A percentile compares a stretch with the other conserved stretches of the same genome.
Evolutionary conservation across 768 basidiomycete species (phyloP).

Genomic region (Chalciporus pseudorubinellus): DNA sequence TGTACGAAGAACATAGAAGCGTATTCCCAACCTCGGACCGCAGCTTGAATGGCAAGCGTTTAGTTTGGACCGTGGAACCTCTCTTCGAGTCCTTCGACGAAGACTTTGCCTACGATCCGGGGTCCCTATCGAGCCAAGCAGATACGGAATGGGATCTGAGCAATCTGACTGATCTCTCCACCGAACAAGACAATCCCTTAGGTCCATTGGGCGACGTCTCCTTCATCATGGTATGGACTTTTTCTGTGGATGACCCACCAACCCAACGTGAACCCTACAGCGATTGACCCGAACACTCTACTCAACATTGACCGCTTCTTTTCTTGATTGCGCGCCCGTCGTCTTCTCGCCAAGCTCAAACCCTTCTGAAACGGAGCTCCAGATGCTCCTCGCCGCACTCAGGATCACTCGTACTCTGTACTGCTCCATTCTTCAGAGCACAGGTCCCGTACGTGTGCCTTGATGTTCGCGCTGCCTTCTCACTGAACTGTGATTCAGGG

Average conservation of each 20-base stretch:
- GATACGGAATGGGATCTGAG: constrained; percentile 33
- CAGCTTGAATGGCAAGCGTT: constrained; percentile 16
- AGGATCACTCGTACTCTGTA: constrained; percentile 63
- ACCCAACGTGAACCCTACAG: constrained; percentile 35
- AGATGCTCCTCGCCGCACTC: constrained; percentile 55
- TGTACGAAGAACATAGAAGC: constrained; percentile 54
- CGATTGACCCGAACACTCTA: constrained; percentile 73
- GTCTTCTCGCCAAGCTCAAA: constrained; percentile 71
- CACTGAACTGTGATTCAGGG: constrained; percentile 21
- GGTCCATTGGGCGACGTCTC: constrained; percentile 15
- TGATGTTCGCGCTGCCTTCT: background rate
- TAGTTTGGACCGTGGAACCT: constrained; percentile 27
- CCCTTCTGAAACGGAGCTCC: constrained; percentile 58
- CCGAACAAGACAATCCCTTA: constrained; percentile 15
- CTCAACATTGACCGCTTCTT: constrained; percentile 74
- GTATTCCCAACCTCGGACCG: constrained; percentile 35
- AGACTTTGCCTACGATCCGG: constrained; percentile 30
- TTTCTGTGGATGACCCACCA: constrained; percentile 16
- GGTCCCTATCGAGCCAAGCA: constrained; percentile 11
- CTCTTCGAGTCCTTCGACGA: constrained; percentile 26
- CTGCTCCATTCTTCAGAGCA: constrained; percentile 47
- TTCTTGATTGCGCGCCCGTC: constrained; percentile 82
- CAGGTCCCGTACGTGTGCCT: constrained; percentile 34
- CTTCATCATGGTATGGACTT: constrained; percentile 26
- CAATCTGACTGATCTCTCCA: constrained; percentile 29